A percentile compares a stretch with the other conserved stretches of the same genome.
phyloP scores from a whole-genome alignment of 495 filamentous ascomycete species.

The Trypethelium eluteriae region DNA sequence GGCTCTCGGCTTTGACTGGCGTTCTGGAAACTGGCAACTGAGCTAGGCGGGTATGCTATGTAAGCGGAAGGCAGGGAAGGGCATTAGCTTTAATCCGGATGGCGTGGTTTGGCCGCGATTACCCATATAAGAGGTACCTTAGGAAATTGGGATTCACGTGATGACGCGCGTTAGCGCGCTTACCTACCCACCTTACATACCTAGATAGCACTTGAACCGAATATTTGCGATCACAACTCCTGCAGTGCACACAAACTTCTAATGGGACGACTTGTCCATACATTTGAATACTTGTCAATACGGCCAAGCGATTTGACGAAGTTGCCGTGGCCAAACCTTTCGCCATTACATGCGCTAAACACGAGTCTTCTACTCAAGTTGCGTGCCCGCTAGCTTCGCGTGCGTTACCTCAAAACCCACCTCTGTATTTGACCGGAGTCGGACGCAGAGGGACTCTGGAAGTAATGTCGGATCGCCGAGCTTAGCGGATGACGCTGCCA shows the following conservation, averaged over 20 bases:
- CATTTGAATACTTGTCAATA: too few species aligned
- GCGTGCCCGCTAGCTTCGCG: too few species aligned
- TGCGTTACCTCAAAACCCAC: too few species aligned
- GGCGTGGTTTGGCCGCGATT: neutral
- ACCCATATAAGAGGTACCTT: neutral
- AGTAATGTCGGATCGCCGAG: too few species aligned
- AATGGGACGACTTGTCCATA: too few species aligned
- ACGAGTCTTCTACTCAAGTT: too few species aligned
- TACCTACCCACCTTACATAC: neutral
- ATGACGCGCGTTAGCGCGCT: conserved; percentile 8
- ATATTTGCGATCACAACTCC: neutral
- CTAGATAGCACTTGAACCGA: conserved; percentile 2
- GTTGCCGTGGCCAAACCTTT: too few species aligned
- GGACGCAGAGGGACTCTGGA: too few species aligned
- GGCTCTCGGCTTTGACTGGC: neutral
- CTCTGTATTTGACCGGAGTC: too few species aligned
- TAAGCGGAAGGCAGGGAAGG: neutral
- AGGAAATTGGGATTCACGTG: neutral
- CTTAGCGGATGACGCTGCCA: neutral
- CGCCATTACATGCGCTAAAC: too few species aligned
- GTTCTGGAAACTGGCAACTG: neutral
- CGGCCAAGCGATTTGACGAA: too few species aligned
- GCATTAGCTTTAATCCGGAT: neutral
- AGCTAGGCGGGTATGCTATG: neutral
- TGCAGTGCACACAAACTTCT: too few species aligned